Conservation (phyloP, 495 filamentous ascomycete species). For the Lophium mytilinum region DNA sequence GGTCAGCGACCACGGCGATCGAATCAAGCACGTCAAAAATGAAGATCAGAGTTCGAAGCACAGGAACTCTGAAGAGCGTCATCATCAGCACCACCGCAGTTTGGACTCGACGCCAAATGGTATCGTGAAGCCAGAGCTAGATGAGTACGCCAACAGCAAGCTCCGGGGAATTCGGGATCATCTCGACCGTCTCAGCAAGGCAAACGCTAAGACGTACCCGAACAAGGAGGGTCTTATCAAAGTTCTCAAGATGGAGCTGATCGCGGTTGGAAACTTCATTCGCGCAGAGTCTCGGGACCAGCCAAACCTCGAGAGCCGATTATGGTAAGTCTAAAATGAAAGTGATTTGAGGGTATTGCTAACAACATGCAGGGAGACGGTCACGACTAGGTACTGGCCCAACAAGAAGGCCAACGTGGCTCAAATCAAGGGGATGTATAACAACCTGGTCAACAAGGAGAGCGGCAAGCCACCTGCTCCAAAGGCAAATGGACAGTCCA, state of each 20-base stretch:
- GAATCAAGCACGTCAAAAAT: constrained; percentile 24
- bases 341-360: not conserved
- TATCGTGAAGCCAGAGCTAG: constrained; percentile 25
- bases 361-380: constrained; percentile 31
- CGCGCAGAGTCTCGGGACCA: constrained; percentile 28
- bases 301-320: constrained; percentile 27
- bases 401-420: constrained; percentile 9
- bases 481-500: constrained; percentile 2
- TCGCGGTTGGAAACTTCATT: constrained; percentile 46
- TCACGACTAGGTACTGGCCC: constrained; percentile 35
- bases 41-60: constrained; percentile 24
- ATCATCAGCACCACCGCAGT: constrained; percentile 9
- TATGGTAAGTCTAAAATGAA: constrained; percentile 33
- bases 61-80: constrained; percentile 2
- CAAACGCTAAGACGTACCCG: constrained; percentile 57
- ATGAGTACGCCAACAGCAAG: constrained; percentile 48
- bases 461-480: not conserved
- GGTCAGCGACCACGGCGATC: constrained; percentile 8
- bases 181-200: constrained; percentile 48
- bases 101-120: constrained; percentile 16
- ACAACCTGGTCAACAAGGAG: constrained; percentile 14
- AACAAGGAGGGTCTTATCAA: constrained; percentile 50
- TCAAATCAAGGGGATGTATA: constrained; percentile 15
- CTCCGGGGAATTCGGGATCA: constrained; percentile 54
- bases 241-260: constrained; percentile 43